A percentile compares a stretch with the other conserved stretches of the same genome.
These are phyloP conservation scores for Aspergillus nidulans DNA, from an alignment of 495 filamentous ascomycete species.

Conservation along the genomic window DNA sequence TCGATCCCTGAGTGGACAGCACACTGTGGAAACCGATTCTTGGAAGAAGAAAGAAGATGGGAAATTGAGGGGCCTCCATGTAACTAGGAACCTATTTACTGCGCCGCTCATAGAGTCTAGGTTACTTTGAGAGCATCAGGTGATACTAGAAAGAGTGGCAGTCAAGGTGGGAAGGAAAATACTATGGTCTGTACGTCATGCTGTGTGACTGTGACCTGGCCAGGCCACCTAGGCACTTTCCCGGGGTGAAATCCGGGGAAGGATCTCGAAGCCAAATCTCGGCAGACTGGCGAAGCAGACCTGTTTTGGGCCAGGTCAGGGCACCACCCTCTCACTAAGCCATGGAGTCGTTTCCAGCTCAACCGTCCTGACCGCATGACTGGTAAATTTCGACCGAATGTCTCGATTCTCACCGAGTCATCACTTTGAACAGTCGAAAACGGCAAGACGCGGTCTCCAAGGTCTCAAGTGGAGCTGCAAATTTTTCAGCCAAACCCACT, in stretches of 20 bases:
- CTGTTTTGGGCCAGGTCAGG: neutral
- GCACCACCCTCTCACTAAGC: neutral
- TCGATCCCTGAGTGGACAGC: too few species aligned
- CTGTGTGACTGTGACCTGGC: neutral
- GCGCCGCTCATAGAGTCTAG: too few species aligned
- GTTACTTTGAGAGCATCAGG: neutral
- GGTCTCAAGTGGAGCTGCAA: neutral
- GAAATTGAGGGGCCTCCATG: neutral
- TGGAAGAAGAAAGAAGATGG: neutral
- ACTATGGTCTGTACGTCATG: neutral
- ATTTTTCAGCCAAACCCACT: neutral
- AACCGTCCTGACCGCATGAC: neutral
- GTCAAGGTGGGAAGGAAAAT: neutral
- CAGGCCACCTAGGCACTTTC: too few species aligned
- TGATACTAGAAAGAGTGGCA: neutral
- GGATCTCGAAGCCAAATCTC: neutral
- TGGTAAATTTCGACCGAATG: neutral
- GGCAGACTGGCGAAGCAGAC: too few species aligned
- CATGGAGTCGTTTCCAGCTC: neutral
- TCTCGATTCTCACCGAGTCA: neutral
- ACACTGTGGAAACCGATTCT: too few species aligned
- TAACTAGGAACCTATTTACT: neutral
- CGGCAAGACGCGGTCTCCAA: neutral
- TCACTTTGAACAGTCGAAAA: neutral
- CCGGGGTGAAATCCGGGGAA: neutral